These are phyloP conservation scores for Pestalotiopsis sp. DNA, from an alignment of 2,329 filamentous ascomycete genomes.

Conservation along the genomic window DNA sequence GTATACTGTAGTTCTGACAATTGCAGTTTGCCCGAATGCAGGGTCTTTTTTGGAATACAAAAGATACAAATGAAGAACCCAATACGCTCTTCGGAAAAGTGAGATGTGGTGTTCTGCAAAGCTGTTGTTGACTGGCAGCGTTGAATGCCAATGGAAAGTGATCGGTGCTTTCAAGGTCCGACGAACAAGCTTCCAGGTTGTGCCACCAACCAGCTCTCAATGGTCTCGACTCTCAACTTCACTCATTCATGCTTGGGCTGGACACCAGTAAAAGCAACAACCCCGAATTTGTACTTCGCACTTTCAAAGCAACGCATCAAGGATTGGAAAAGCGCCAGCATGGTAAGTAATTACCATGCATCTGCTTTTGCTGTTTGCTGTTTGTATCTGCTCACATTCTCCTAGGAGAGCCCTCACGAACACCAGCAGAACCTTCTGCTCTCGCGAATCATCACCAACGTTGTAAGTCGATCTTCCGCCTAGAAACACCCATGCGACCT, in stretches of 20 bases:
- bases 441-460: slow-evolving; percentile 95
- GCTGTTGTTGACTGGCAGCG: not conserved
- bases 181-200: not conserved
- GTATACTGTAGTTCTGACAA: not conserved
- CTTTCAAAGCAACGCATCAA: not conserved
- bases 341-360: not conserved
- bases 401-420: slow-evolving; percentile 90
- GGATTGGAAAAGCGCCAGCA: not conserved
- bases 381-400: not conserved
- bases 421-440: slow-evolving; percentile 94
- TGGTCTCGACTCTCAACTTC: not conserved
- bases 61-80: not conserved
- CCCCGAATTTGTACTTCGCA: not conserved
- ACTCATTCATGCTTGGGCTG: not conserved
- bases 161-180: slow-evolving; percentile 9
- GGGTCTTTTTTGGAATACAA: not conserved
- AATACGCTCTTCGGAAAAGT: not conserved
- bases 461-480: slow-evolving; percentile 63
- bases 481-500: not conserved
- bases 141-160: not conserved
- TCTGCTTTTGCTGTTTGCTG: not conserved
- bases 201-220: not conserved
- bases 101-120: not conserved
- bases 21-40: not conserved
- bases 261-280: not conserved